These are phyloP conservation scores for Coniochaeta sp. DNA, from an alignment of 2,329 filamentous ascomycete species.

Conservation along the genomic window DNA sequence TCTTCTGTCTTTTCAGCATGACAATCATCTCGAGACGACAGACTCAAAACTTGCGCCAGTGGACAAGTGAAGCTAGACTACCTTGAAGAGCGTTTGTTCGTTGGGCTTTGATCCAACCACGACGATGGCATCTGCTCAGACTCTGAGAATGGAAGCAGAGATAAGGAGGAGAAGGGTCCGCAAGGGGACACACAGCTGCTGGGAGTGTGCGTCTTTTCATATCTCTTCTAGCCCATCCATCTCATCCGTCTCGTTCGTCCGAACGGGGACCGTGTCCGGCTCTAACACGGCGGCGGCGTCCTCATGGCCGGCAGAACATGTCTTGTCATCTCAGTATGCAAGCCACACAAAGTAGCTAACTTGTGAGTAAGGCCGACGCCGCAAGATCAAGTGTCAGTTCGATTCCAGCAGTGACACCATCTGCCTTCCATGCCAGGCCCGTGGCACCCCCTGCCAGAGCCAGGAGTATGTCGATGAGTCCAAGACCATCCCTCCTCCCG, in stretches of 20 bases:
- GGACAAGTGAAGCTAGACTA: background rate
- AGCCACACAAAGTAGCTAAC: background rate
- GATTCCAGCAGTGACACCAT: conserved; percentile 26
- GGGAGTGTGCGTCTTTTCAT: conserved; percentile 36
- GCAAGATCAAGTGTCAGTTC: conserved; percentile 42
- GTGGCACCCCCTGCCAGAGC: conserved; percentile 33
- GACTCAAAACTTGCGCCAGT: background rate
- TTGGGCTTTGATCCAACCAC: background rate
- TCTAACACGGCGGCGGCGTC: background rate
- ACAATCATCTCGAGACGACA: background rate
- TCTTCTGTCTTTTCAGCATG: background rate
- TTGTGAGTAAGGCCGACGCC: conserved; percentile 24
- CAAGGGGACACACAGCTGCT: conserved; percentile 48
- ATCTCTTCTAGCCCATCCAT: background rate
- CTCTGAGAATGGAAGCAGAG: conserved; percentile 11
- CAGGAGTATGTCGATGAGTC: conserved; percentile 34
- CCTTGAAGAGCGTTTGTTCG: background rate
- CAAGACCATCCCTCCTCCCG: conserved; percentile 18
- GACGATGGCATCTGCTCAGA: conserved; percentile 1
- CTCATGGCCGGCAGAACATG: too few species aligned
- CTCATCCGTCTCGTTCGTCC: background rate
- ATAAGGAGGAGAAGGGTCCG: conserved; percentile 34
- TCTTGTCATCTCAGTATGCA: background rate
- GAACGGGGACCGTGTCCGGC: background rate
- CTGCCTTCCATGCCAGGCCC: conserved; percentile 35